A percentile compares a stretch with the other conserved stretches of the same genome.
Evolutionary conservation across 371 early-diverging fungal genomes (phyloP).

Genomic region (Circinella minor): DNA sequence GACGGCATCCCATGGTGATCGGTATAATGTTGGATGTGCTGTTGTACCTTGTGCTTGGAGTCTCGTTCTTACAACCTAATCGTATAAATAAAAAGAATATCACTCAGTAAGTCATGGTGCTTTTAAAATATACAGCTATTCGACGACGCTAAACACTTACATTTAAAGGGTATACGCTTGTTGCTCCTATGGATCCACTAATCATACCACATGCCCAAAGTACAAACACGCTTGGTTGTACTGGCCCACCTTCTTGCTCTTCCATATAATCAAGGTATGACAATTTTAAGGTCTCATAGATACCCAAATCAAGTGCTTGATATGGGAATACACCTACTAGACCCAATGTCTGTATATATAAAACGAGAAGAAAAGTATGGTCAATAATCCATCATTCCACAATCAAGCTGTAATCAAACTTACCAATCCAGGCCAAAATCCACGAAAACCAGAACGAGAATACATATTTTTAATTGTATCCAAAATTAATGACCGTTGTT

Average conservation of each 20-base stretch:
- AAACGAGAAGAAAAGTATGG: not conserved
- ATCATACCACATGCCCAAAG: conserved; percentile 70
- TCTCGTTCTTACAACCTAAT: conserved; percentile 73
- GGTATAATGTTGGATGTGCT: conserved; percentile 70
- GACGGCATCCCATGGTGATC: conserved; percentile 68
- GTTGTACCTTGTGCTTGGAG: conserved; percentile 84
- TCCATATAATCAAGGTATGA: conserved; percentile 59
- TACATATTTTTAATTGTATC: conserved; percentile 63
- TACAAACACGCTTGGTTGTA: conserved; percentile 54
- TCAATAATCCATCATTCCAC: too few species aligned
- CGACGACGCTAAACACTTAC: conserved; percentile 25
- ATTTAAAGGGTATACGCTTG: conserved; percentile 73
- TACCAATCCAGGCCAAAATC: conserved; percentile 78
- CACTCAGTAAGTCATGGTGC: not conserved
- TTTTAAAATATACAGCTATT: not conserved
- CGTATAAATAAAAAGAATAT: conserved; percentile 28
- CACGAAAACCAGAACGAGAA: conserved; percentile 60
- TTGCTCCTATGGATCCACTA: conserved; percentile 71
- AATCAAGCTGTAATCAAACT: not conserved
- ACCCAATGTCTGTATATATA: conserved; percentile 42
- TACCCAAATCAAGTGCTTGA: conserved; percentile 75
- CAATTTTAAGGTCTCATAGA: conserved; percentile 75
- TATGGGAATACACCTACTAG: conserved; percentile 81
- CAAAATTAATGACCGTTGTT: conserved; percentile 19
- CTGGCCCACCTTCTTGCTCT: conserved; percentile 29